Evolutionary conservation across 2,329 filamentous ascomycete genomes (phyloP).

Genomic region (Neonectria faginata): DNA sequence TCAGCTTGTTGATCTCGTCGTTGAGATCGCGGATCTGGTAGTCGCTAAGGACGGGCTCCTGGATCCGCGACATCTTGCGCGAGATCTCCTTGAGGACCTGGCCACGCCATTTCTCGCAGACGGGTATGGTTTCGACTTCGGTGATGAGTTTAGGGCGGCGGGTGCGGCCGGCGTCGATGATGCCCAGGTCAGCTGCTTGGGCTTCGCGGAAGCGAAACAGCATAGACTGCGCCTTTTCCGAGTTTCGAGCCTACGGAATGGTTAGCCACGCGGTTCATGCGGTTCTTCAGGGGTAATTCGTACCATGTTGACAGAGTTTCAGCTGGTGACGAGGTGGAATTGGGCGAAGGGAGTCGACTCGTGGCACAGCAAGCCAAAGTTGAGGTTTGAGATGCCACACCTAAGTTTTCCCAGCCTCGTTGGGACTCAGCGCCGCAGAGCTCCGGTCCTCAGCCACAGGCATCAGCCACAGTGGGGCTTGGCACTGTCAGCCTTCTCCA

Average conservation of each 20-base stretch:
- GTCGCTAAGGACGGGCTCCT: conserved; percentile 90
- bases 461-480: conserved; percentile 34
- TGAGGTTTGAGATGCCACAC: conserved; percentile 33
- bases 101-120: conserved; percentile 97
- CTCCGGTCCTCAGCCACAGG: conserved; percentile 28
- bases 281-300: rapidly evolving
- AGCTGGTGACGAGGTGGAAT: conserved; percentile 20
- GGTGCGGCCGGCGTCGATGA: conserved; percentile 91
- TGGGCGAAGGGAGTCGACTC: conserved; percentile 15
- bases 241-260: conserved; percentile 85
- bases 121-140: conserved; percentile 82
- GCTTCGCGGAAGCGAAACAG: conserved; percentile 99
- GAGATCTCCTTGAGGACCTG: conserved; percentile 97
- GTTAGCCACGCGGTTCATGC: conserved; percentile 17
- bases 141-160: conserved; percentile 93
- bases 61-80: conserved; percentile 95
- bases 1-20: conserved; percentile 99
- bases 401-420: conserved; percentile 48
- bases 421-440: conserved; percentile 7
- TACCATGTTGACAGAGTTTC: conserved; percentile 46
- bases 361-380: conserved; percentile 26
- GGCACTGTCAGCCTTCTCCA: conserved; percentile 38
- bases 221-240: conserved; percentile 99
- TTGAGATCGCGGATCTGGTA: conserved; percentile 98
- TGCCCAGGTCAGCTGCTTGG: conserved; percentile 94